Evolutionary conservation across 306 rosid species (phyloP), one percentile per base, ranked within the genome.

Genomic region (Amphicarpaea edgeworthii): DNA sequence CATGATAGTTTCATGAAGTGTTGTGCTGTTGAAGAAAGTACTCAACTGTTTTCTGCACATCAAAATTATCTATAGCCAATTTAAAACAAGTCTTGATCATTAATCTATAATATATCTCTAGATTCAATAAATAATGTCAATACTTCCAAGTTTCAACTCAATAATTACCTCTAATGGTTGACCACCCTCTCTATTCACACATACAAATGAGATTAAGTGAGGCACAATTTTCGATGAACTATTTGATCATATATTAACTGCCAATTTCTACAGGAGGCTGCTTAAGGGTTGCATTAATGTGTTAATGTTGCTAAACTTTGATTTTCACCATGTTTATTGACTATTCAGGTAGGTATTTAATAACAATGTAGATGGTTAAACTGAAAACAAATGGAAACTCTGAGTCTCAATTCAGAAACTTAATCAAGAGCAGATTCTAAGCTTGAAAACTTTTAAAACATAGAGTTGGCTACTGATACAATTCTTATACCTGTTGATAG

Each of bases 11-110:
- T 86, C 87, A n/a, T 43, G 88, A 78, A 96, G 89, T 46, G 84
- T 64, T n/a, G 89, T 67, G 49, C 85, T 59, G 81, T 80, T 88
- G 88, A 90, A 86, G 79, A 68, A 65, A 80, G 86, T 89, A 45
- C 77, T 83, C 80, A 90, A 79, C 82, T 89, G 90, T 85, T 90
- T 96, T 73, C 99, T 96, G 98, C 90, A 79, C 67, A 70, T 74
- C 38, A 53, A 54, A 87, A 51, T 47, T 19, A 50, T 81, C 32
- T 42, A 30, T 30, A 79, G 65, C 73, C 77, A 59, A 63, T 82
- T 80, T 38, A 68, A 69, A 76, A 72, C 3, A 50, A 54, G 63
- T 53, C 42, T 60, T 71, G 55, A 79, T 62, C 77, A 43, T 21
- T 70, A 78, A 66, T 58, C 74, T 54, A 55, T 34, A 68, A 70